phyloP scores from a whole-genome alignment of 1,284 basidiomycete species.

The Cryptococcus sp. region DNA sequence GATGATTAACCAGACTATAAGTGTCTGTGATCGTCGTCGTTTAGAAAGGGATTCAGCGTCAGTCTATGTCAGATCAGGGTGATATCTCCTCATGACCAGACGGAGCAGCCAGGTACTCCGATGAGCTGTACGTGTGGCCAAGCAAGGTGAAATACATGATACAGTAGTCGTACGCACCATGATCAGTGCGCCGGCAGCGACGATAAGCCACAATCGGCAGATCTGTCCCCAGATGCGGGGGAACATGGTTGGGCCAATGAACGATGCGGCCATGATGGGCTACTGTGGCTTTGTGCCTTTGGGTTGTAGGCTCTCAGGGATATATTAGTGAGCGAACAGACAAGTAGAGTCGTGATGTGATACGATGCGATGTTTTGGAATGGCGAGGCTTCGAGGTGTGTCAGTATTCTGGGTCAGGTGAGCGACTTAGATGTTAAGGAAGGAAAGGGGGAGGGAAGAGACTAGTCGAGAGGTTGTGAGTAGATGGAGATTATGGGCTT shows the following conservation, averaged over 20 bases:
- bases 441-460: no score
- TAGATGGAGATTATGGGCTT: no score
- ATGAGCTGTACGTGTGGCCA: no score
- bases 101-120: not conserved
- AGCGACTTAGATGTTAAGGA: no score
- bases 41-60: not conserved
- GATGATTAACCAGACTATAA: conserved; percentile 32
- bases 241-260: conserved; percentile 20
- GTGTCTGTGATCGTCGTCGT: conserved; percentile 6
- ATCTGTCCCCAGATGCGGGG: conserved; percentile 22
- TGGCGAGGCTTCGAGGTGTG: no score
- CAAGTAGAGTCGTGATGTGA: no score
- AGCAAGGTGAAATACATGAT: no score
- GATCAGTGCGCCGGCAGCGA: conserved; percentile 29
- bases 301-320: not conserved
- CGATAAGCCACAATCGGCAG: conserved; percentile 32
- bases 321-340: no score
- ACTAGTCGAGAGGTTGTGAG: no score
- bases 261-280: conserved; percentile 13
- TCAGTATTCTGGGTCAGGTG: no score
- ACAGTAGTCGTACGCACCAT: conserved; percentile 22
- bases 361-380: no score
- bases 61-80: not conserved
- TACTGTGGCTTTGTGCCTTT: no score
- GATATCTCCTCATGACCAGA: not conserved